Conservation (phyloP, 306 rosid genomes). For the Casuarina glauca region DNA sequence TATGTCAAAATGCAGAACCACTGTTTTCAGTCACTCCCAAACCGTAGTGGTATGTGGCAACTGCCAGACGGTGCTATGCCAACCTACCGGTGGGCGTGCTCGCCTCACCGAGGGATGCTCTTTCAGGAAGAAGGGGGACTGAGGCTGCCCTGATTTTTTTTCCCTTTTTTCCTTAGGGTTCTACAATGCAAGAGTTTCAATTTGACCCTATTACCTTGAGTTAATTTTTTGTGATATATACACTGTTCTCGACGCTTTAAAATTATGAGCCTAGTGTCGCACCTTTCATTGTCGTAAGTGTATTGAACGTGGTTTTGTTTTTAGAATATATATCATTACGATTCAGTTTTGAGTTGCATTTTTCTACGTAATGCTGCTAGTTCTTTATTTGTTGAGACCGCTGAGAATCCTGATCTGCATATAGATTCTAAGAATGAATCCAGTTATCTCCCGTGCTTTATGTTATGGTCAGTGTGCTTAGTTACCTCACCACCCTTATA, state of each 20-base stretch:
- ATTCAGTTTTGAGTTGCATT: background rate
- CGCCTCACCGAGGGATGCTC: slow-evolving; percentile 60
- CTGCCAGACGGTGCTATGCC: slow-evolving; percentile 56
- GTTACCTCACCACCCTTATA: background rate
- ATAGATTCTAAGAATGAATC: background rate
- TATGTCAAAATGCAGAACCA: slow-evolving; percentile 36
- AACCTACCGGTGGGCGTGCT: slow-evolving; percentile 53
- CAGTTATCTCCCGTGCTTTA: background rate
- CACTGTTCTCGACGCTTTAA: background rate
- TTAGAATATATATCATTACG: background rate
- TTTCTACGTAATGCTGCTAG: background rate
- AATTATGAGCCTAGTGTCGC: background rate
- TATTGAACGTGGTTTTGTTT: slow-evolving; percentile 1
- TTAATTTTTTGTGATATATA: background rate
- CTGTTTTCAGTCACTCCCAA: slow-evolving; percentile 58
- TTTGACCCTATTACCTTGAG: background rate
- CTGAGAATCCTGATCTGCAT: background rate
- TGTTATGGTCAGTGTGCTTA: background rate
- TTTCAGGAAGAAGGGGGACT: slow-evolving; percentile 55
- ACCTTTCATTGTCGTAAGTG: background rate
- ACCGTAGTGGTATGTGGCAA: slow-evolving; percentile 56
- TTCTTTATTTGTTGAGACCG: background rate
- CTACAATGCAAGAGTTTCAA: background rate
- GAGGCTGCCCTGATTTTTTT: slow-evolving; percentile 13
- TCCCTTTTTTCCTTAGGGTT: background rate